These are phyloP conservation scores for Schoenoplectus tabernaemontani DNA, from an alignment of 202 grass and related monocot genomes.

Conservation along the genomic window DNA sequence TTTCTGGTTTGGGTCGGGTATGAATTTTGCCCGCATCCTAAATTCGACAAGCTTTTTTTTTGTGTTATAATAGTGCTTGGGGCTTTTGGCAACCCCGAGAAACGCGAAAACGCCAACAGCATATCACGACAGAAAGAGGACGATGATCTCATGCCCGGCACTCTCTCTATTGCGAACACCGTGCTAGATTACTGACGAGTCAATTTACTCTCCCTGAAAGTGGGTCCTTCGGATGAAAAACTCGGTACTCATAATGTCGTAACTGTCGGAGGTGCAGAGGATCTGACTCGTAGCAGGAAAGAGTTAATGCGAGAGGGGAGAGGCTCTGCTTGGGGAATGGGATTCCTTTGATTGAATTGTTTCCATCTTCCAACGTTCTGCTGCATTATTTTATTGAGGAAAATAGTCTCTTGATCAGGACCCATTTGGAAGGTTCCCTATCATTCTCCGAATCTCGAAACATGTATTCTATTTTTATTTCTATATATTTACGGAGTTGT, in stretches of 20 bases:
- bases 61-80: background rate
- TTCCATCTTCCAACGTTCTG: slow-evolving; percentile 11
- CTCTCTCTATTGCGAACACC: background rate
- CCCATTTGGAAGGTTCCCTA: background rate
- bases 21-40: background rate
- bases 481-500: no score
- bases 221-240: background rate
- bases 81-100: slow-evolving; percentile 8
- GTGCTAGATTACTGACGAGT: background rate
- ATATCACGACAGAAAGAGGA: background rate
- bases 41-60: background rate
- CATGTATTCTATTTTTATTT: no score
- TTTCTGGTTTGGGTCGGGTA: no score
- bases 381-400: background rate
- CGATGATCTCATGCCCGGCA: background rate
- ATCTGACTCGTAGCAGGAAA: background rate
- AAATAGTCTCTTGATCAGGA: background rate
- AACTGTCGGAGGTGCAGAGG: background rate
- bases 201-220: background rate
- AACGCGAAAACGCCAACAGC: slow-evolving; percentile 7
- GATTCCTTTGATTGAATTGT: slow-evolving; percentile 12
- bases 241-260: background rate
- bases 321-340: background rate
- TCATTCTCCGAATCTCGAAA: no score
- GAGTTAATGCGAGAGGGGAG: slow-evolving; percentile 16